Percentiles rank a stretch among this genome's conserved stretches.
phyloP scores from a whole-genome alignment of 257 asterid species.

The Rehmannia glutinosa region DNA sequence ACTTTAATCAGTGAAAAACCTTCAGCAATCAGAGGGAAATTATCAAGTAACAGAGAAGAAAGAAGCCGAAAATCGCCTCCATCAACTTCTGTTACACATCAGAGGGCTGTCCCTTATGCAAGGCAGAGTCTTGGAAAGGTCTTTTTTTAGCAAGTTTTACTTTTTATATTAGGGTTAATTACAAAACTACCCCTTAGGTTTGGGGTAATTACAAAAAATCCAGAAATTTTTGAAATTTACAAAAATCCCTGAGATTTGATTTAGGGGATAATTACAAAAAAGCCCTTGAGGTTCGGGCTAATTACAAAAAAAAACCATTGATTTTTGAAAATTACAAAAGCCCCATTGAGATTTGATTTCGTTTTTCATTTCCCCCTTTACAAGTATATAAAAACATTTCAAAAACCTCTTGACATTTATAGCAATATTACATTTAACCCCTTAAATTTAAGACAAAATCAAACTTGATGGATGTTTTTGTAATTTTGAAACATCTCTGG shows the following conservation, averaged over 20 bases:
- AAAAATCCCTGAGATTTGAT: not conserved
- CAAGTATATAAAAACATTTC: no score
- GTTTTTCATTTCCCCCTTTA: no score
- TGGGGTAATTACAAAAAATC: not conserved
- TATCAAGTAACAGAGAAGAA: constrained; percentile 31
- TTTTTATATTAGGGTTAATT: not conserved
- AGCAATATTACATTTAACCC: no score
- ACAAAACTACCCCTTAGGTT: not conserved
- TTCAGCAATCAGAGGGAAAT: constrained; percentile 32
- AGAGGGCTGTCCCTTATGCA: constrained; percentile 66
- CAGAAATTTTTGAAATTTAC: not conserved
- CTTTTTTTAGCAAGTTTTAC: not conserved
- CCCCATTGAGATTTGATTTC: no score
- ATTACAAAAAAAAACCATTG: no score
- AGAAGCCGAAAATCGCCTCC: constrained; percentile 61
- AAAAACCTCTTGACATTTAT: no score
- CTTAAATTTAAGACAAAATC: no score
- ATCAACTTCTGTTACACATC: constrained; percentile 35
- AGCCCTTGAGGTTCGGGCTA: no score
- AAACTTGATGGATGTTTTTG: no score
- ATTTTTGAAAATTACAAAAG: no score
- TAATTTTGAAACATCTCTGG: no score
- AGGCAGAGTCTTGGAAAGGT: constrained; percentile 73
- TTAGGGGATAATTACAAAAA: no score
- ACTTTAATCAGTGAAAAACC: constrained; percentile 16